Base-by-base conservation (phyloP, 768 basidiomycete species). In the Xerocomellus chrysenteron region DNA sequence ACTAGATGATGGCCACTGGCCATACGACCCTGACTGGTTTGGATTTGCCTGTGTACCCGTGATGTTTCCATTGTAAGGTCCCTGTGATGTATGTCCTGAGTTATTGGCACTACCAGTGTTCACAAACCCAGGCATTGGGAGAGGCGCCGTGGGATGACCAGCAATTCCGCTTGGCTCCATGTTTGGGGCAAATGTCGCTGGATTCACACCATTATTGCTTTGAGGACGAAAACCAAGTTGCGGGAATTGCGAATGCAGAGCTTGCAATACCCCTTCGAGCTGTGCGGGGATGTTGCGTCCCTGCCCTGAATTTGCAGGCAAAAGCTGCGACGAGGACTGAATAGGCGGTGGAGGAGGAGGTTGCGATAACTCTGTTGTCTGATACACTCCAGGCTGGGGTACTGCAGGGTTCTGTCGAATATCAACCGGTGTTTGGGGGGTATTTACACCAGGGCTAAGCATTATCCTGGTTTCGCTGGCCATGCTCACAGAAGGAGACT, bases 241-340 rank as follows among this genome's bases (percentile, higher is more conserved):
- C 12, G 59, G 58, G 26, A 60, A 54, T 28, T 67, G 60, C 39
- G 14, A 37, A 36, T 59, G 65, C 33, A 70, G 32, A 12, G 39
- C 13, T 30, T 37, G 58, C 41, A 70, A 65, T 41, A 48, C 57
- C 13, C 44, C 64, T 49, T 66, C 50, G 6, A 66, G 26, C 7
- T 53, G 51, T 9, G 50, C 0, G 2, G 65, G 50, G 7, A 56
- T 26, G 19, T 21, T 32, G 2, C 21, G 39, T 24, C 51, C 30
- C 24, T 62, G 68, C 7, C 47, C 47, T 41, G 46, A 11, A 28
- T 47, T 57, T 28, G 21, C 5, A 5, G 53, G 35, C 2, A 28
- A 21, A 24, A 40, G 54, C 10, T 59, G 60, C n/a, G 58, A 26
- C 19, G 9, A 19, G n/a, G 52, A 12, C 39, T 56, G 47, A 2